These are phyloP conservation scores for Aspergillus melleus DNA, from an alignment of 2,329 filamentous ascomycete genomes.

Conservation along the genomic window DNA sequence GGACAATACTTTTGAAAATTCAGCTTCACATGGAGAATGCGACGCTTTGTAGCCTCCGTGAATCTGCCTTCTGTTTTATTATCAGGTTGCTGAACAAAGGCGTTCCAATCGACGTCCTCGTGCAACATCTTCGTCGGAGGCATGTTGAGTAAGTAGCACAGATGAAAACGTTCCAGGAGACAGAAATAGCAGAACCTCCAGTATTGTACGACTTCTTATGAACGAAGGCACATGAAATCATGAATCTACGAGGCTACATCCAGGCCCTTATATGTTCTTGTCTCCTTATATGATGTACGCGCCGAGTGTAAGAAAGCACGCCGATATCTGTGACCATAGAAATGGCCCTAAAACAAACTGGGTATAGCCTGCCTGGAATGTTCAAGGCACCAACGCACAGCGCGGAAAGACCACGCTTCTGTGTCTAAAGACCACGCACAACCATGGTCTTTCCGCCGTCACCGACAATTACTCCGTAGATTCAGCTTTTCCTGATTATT, in stretches of 20 bases:
- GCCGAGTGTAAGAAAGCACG: not conserved
- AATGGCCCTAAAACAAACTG: not conserved
- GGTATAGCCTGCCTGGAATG: not conserved
- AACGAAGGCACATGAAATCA: not conserved
- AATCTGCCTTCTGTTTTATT: too few species aligned
- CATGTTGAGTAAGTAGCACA: too few species aligned
- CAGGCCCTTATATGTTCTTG: constrained; percentile 1
- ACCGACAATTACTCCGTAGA: constrained; percentile 3
- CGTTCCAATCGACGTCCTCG: too few species aligned
- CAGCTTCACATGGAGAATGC: too few species aligned
- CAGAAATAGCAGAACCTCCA: too few species aligned
- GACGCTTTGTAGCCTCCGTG: too few species aligned
- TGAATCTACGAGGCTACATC: not conserved
- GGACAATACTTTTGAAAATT: too few species aligned
- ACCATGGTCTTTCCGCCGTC: constrained; percentile 1
- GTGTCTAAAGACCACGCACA: not conserved
- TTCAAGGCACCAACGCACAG: not conserved
- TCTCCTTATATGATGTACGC: constrained; percentile 1
- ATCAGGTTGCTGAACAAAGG: too few species aligned
- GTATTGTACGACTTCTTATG: not conserved
- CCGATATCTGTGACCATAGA: not conserved
- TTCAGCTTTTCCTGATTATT: too few species aligned
- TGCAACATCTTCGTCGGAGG: too few species aligned
- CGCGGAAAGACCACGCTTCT: constrained; percentile 1
- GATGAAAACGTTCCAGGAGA: too few species aligned